Base-by-base conservation (phyloP, 2,329 filamentous ascomycete genomes). In the Albifimbria verrucaria region DNA sequence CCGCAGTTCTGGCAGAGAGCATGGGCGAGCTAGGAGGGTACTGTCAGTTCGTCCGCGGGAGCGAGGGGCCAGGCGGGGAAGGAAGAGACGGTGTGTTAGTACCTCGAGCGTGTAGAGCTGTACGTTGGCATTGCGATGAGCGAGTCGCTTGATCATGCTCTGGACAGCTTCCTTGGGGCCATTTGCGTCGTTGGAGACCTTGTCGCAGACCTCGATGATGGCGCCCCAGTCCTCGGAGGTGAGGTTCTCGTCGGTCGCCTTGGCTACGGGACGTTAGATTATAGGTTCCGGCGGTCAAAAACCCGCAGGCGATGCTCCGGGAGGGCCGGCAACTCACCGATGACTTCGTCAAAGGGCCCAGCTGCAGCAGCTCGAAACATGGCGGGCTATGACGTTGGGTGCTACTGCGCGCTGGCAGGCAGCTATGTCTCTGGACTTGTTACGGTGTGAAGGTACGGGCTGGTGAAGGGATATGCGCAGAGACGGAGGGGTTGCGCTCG, bases 161-260 rank as follows among this genome's bases (percentile, higher is more conserved):
- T 91, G 88, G 51, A 95, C 89, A 15, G 87, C 91, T 75, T 95
- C 89, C 76, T 93, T 93, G 60, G 89, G 81, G 23, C 81, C 82
- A 61, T 80, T 82, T 51, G 68, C 60, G 57, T 85, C 80, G 61
- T 70, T 70, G 20, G 74, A 67, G 42, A 83, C 81, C 58, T 82
- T 82, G 68, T 85, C 82, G 73, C 81, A 85, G 49, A 85, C 79
- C 66, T 84, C 80, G 68, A 85, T 81, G 64, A 85, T 85, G 64
- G 81, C 81, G 47, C 77, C 80, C 83, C 83, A 87, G 68, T 87
- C 83, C 68, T 95, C 83, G 25, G 87, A 89, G 21, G 92, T 97
- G 64, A 97, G 83, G 73, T 97, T 99, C 81, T 99, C 94, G 74
- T 99, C 94, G 52, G 94, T 99, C 67, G 94, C 92, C 77, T 84